Base-by-base conservation (phyloP, 139 green algal species). In the Monoraphidium neglectum region DNA sequence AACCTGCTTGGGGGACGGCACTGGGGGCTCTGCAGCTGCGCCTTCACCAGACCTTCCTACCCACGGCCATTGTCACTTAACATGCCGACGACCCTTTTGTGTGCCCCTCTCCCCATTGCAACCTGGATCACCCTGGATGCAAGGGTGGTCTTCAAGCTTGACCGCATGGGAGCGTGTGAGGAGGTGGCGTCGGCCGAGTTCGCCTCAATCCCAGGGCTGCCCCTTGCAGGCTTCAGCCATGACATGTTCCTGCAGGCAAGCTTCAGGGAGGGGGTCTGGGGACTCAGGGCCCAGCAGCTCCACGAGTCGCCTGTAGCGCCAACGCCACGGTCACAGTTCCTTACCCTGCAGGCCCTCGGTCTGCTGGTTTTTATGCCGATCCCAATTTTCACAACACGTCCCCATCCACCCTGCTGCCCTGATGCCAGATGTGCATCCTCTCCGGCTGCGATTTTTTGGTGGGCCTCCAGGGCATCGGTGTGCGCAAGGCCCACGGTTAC, bases 381-480 rank as follows among this genome's bases (percentile, higher is more conserved):
- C n/a, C n/a, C n/a, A n/a, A n/a, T n/a, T n/a, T n/a, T n/a, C n/a
- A n/a, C n/a, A n/a, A n/a, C n/a, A n/a, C n/a, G 51, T 72, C 51
- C 2, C 32, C 35, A 61, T 35, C 8, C 18, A 80, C 74, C 24
- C 35, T 49, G 56, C 4, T 51, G 30, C 56, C 70, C 35, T 75
- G 49, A 15, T 15, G 81, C 72, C 84, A 97, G 89, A 97, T 97
- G 89, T 99, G 96, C 82, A 92, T 99, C 66, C 77, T 99, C 83
- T 87, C 94, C 12, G 96, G 96, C 10, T 99, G 96, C 71, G 96
- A 99, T 85, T 99, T 98, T 77, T 80, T 98, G 54, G 78, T 86
- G 40, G 85, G 79, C 35, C 67, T 98, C 61, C 81, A 81, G 0
- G 86, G 87, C 56, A 92, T 99, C 21, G 96, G 96, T 37, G 84